phyloP scores from a whole-genome alignment of 1,139 yeast species.

The Citeromyces siamensis region DNA sequence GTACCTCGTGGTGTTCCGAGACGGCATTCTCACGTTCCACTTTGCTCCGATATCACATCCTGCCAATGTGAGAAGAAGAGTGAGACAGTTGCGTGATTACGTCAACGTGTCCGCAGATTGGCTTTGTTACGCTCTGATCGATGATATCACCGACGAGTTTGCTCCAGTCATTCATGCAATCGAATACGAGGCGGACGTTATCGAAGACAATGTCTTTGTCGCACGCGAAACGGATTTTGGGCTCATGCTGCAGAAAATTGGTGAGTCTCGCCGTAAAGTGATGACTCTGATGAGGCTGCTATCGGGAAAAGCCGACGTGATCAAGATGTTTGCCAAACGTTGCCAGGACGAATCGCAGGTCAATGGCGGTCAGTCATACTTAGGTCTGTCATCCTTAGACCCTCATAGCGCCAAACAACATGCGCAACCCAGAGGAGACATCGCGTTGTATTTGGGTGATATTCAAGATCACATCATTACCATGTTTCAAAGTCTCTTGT shows the following conservation, averaged over 20 bases:
- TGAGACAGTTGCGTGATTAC: conserved; percentile 79
- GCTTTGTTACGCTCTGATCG: conserved; percentile 88
- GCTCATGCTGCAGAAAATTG: conserved; percentile 66
- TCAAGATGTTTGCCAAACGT: conserved; percentile 93
- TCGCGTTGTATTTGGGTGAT: conserved; percentile 86
- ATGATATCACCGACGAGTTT: conserved; percentile 88
- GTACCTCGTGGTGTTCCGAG: conserved; percentile 76
- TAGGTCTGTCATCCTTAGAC: not conserved
- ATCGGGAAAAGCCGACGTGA: conserved; percentile 94
- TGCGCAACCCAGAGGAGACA: conserved; percentile 70
- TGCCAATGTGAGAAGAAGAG: conserved; percentile 83
- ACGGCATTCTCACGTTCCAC: conserved; percentile 79
- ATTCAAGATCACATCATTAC: conserved; percentile 96
- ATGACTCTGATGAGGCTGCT: conserved; percentile 87
- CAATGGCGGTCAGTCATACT: conserved; percentile 6
- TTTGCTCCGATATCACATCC: conserved; percentile 74
- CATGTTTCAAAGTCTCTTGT: conserved; percentile 81
- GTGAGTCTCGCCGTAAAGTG: conserved; percentile 80
- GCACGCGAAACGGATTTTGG: conserved; percentile 56
- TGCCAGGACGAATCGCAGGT: conserved; percentile 56
- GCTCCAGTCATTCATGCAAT: conserved; percentile 83
- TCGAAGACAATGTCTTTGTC: conserved; percentile 72
- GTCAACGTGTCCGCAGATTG: conserved; percentile 85
- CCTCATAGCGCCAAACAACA: not conserved
- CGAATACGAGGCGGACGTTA: conserved; percentile 85